These are phyloP conservation scores for Botrytis pseudocinerea DNA, from an alignment of 2,329 filamentous ascomycete species.

Conservation along the genomic window DNA sequence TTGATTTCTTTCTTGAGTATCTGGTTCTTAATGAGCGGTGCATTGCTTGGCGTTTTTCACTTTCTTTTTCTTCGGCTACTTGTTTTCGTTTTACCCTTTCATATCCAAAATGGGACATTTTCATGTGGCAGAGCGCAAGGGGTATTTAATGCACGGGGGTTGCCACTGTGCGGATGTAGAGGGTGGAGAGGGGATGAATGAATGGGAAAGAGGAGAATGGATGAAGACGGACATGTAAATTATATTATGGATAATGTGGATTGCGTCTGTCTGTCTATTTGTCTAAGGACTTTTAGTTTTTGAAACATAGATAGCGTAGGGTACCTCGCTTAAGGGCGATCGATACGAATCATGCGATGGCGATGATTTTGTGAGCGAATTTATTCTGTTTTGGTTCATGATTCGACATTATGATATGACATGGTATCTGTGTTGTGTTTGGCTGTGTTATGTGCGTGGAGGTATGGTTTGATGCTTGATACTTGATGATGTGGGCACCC, in stretches of 20 bases:
- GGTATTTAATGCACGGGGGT: neutral
- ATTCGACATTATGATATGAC: neutral
- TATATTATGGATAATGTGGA: neutral
- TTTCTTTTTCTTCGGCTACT: neutral
- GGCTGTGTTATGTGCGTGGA: neutral
- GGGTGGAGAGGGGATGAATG: neutral
- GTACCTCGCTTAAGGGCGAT: neutral
- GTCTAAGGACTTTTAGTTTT: neutral
- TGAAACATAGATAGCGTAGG: neutral
- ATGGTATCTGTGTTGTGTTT: neutral
- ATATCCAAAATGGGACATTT: neutral
- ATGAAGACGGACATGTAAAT: neutral
- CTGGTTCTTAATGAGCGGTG: constrained; percentile 1
- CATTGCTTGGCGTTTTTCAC: neutral
- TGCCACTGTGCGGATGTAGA: neutral
- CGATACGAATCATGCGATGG: neutral
- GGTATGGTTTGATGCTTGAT: neutral
- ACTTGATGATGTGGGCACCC: neutral
- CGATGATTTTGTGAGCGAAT: neutral
- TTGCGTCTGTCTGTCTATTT: neutral
- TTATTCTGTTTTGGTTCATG: neutral
- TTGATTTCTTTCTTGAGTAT: constrained; percentile 1
- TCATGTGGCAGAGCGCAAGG: neutral
- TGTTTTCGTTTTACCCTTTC: neutral
- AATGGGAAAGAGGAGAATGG: neutral